A percentile compares a stretch with the other conserved stretches of the same genome.
These are phyloP conservation scores for Chaetoceros tenuissimus DNA, from an alignment of 108 stramenopile species.

Conservation along the genomic window DNA sequence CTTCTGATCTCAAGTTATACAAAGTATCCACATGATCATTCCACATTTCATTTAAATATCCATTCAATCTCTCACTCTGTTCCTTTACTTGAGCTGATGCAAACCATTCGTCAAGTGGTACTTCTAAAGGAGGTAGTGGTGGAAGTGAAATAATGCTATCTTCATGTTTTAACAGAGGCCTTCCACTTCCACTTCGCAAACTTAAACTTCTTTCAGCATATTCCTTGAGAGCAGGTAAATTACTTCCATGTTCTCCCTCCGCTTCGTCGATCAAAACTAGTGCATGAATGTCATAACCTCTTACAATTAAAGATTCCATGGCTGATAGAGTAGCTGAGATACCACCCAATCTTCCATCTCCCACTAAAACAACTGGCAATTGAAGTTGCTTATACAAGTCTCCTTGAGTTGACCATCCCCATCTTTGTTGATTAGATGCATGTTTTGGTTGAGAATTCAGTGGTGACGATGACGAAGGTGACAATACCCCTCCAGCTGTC, in stretches of 20 bases:
- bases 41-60: conserved; percentile 5
- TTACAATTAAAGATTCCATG: conserved; percentile 69
- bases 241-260: conserved; percentile 12
- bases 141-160: conserved; percentile 66
- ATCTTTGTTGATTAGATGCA: conserved; percentile 18
- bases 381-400: conserved; percentile 74
- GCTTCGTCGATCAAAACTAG: conserved; percentile 50
- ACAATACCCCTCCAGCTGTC: conserved; percentile 83
- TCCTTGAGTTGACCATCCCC: conserved; percentile 91
- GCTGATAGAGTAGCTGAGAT: conserved; percentile 85
- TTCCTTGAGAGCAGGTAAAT: conserved; percentile 49
- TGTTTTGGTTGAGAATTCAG: conserved; percentile 27
- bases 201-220: conserved; percentile 25
- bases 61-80: conserved; percentile 1
- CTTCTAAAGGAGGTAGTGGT: conserved; percentile 49
- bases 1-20: not conserved
- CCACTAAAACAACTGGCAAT: conserved; percentile 80
- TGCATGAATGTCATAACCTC: conserved; percentile 83
- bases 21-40: conserved; percentile 13
- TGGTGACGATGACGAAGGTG: conserved; percentile 79
- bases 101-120: conserved; percentile 70
- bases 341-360: conserved; percentile 90
- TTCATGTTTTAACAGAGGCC: conserved; percentile 9
- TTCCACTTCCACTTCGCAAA: conserved; percentile 10
- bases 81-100: conserved; percentile 21